These are phyloP conservation scores for Leccinum longicurvipes DNA, from an alignment of 768 basidiomycete genomes.

Conservation along the genomic window DNA sequence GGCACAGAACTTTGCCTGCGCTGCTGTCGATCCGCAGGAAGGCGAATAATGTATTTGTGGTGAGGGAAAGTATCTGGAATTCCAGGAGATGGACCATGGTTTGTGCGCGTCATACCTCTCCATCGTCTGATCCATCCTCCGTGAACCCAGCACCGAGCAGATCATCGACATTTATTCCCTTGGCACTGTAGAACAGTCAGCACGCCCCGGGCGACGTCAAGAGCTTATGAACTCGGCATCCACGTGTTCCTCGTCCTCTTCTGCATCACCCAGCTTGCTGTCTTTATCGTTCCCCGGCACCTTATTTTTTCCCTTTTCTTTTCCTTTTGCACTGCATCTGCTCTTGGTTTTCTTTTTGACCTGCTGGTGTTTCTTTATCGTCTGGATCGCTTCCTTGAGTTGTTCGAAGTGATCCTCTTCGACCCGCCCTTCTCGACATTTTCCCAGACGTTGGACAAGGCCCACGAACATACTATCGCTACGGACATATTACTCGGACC, in stretches of 20 bases:
- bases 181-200: slow-evolving; percentile 15
- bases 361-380: slow-evolving; percentile 78
- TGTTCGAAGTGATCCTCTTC: no score
- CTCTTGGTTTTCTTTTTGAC: slow-evolving; percentile 66
- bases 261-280: slow-evolving; percentile 25
- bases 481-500: slow-evolving; percentile 97
- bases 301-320: slow-evolving; percentile 25
- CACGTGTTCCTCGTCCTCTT: slow-evolving; percentile 1
- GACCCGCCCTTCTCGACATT: no score
- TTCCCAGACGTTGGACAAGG: slow-evolving; percentile 99
- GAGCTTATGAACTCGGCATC: slow-evolving; percentile 10
- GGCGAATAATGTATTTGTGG: no score
- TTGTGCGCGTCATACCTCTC: slow-evolving; percentile 32
- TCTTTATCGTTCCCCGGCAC: slow-evolving; percentile 26
- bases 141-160: slow-evolving; percentile 72
- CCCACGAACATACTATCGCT: slow-evolving; percentile 97
- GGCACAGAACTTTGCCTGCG: no score
- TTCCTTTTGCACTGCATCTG: slow-evolving; percentile 45
- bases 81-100: no score
- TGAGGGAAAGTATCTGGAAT: no score
- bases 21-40: no score
- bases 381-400: slow-evolving; percentile 82
- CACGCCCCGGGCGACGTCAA: neutral
- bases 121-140: slow-evolving; percentile 55
- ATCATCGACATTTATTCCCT: slow-evolving; percentile 71